Base-by-base conservation (phyloP, 1,284 basidiomycete species). In the Chalciporus sp. region DNA sequence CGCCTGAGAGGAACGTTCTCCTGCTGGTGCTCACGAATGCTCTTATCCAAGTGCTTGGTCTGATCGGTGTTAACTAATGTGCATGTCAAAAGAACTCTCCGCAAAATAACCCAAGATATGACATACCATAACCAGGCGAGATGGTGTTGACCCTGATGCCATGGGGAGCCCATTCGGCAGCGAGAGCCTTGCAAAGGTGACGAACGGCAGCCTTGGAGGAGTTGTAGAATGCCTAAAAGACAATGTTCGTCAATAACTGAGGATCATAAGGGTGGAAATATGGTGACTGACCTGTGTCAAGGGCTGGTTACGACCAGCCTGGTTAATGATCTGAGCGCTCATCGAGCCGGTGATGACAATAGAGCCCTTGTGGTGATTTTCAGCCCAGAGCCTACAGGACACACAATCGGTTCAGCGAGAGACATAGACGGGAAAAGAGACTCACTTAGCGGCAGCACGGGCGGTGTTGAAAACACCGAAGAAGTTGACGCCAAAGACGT, bases 191-290 rank as follows among this genome's bases (percentile, higher is more conserved):
- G 1, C 74, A 70, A 9, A 86, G 72, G 55, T 79, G 79, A 16
- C 80, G 79, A 0, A 83, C 83, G 2, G 84, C 85, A 0, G 77
- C 82, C 62, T 84, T 84, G 28, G 81, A 83, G 0, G 82, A 80
- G 55, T 84, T 85, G 61, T 83, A 84, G 58, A 82, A 84, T 0
- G 79, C 77, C 79, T 33, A 6, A 84, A 35, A 43, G 0, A 0
- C 0, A 6, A 3, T 0, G 6, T n/a, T 47, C 26, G 17, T 39
- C 37, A 8, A 39, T 7, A 7, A 14, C 37, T 4, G 7, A 7
- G 4, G 3, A 1, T 7, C 0, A 2, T 6, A 20, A 19, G 5
- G 2, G 10, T 23, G 23, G 23, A 8, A 14, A 40, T 1, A 4
- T 8, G 7, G 11, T 4, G 3, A 51, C 63, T n/a, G 2, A 72